These are phyloP conservation scores for Patellifolia procumbens DNA, from an alignment of 179 eudicot species.

Conservation along the genomic window DNA sequence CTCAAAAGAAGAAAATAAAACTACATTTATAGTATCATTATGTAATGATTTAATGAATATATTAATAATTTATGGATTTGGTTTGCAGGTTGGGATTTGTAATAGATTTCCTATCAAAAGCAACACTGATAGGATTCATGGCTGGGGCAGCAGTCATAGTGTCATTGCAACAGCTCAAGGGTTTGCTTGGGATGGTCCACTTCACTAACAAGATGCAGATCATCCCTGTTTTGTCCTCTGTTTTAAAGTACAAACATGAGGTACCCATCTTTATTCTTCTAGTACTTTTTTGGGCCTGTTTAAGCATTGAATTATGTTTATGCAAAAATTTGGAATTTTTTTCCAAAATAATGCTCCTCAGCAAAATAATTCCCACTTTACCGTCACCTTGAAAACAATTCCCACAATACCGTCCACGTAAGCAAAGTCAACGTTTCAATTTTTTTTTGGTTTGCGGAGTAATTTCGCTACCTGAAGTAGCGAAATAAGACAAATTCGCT, in stretches of 20 bases:
- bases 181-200: slow-evolving; percentile 80
- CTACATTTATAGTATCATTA: not conserved
- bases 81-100: slow-evolving; percentile 79
- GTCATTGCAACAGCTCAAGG: slow-evolving; percentile 85
- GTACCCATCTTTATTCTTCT: slow-evolving; percentile 31
- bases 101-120: slow-evolving; percentile 84
- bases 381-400: too few relatives aligned
- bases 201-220: slow-evolving; percentile 85
- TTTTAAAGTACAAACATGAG: slow-evolving; percentile 60
- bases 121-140: slow-evolving; percentile 86
- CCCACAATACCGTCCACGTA: too few relatives aligned
- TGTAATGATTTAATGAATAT: not conserved
- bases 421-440: too few relatives aligned
- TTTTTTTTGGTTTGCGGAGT: too few relatives aligned
- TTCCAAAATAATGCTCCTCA: too few relatives aligned
- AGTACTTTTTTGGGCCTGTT: too few relatives aligned
- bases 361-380: too few relatives aligned
- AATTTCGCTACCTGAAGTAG: too few relatives aligned
- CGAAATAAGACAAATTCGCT: too few relatives aligned
- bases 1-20: not conserved
- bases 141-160: slow-evolving; percentile 95
- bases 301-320: too few relatives aligned
- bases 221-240: slow-evolving; percentile 74
- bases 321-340: too few relatives aligned
- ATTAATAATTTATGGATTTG: not conserved